Conservation (phyloP, 192 early-diverging fungal genomes). For the Phlyctochytrium bullatum region DNA sequence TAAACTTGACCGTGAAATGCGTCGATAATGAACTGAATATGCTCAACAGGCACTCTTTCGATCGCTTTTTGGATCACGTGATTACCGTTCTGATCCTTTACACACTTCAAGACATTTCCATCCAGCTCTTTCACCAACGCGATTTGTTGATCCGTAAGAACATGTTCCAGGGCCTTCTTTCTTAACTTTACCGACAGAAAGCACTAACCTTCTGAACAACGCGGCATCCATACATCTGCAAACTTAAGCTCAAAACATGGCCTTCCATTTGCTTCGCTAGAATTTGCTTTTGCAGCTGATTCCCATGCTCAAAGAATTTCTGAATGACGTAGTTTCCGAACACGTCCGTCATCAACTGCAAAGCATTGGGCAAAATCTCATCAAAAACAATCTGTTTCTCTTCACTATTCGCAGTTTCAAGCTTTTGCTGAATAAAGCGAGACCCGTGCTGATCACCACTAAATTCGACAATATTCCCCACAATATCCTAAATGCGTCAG, state of each 20-base stretch:
- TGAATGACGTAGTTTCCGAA: conserved; percentile 99
- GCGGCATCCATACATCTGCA: conserved; percentile 99
- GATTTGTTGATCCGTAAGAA: conserved; percentile 87
- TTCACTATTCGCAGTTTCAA: conserved; percentile 87
- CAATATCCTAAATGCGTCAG: conserved; percentile 72
- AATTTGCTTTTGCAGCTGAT: conserved; percentile 86
- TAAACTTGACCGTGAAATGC: conserved; percentile 97
- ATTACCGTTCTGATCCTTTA: conserved; percentile 99
- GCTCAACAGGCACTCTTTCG: conserved; percentile 88
- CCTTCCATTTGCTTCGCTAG: conserved; percentile 95
- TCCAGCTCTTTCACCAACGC: conserved; percentile 88
- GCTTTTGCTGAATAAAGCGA: conserved; percentile 97
- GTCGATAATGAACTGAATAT: conserved; percentile 96
- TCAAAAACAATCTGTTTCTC: conserved; percentile 98
- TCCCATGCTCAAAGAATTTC: conserved; percentile 99
- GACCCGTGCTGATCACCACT: conserved; percentile 98
- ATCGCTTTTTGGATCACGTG: conserved; percentile 99
- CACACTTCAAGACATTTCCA: conserved; percentile 95
- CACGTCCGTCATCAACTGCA: conserved; percentile 97
- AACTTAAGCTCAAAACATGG: conserved; percentile 86
- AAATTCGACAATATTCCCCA: conserved; percentile 92
- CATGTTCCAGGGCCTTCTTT: conserved; percentile 89
- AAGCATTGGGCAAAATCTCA: conserved; percentile 85
- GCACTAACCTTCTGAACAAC: conserved; percentile 87
- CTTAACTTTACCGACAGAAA: too few relatives aligned